Percentiles rank a stretch among this genome's conserved stretches.
phyloP scores from a whole-genome alignment of 345 rosid genomes.

The Citrus maxima region DNA sequence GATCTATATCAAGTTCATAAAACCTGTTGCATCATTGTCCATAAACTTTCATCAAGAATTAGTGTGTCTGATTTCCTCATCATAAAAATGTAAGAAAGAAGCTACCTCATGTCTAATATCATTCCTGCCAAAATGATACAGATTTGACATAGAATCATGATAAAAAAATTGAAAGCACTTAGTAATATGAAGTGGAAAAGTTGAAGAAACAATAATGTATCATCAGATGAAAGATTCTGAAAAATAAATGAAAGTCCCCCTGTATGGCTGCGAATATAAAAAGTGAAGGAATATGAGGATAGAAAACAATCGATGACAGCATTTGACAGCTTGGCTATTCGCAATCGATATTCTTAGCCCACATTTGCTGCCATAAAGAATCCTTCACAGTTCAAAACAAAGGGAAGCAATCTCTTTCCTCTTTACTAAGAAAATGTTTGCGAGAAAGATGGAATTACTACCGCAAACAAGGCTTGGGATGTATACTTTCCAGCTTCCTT shows the following conservation, averaged over 20 bases:
- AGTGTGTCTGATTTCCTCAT: neutral
- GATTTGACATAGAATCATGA: neutral
- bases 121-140: neutral
- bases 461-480: neutral
- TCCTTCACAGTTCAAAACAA: neutral
- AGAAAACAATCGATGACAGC: neutral
- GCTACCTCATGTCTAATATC: neutral
- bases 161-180: neutral
- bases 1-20: neutral
- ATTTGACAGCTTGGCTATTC: neutral
- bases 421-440: constrained; percentile 6
- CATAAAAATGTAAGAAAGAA: neutral
- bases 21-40: neutral
- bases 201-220: neutral
- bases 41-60: neutral
- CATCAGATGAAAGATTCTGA: neutral
- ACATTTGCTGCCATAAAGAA: neutral
- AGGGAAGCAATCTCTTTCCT: constrained; percentile 25
- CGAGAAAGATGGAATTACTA: neutral
- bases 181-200: neutral
- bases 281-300: neutral
- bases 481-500: constrained; percentile 19
- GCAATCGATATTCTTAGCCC: neutral
- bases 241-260: neutral
- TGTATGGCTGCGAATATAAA: neutral